phyloP scores from a whole-genome alignment of 352 stramenopile genomes.

The Blastocystis hominis region DNA sequence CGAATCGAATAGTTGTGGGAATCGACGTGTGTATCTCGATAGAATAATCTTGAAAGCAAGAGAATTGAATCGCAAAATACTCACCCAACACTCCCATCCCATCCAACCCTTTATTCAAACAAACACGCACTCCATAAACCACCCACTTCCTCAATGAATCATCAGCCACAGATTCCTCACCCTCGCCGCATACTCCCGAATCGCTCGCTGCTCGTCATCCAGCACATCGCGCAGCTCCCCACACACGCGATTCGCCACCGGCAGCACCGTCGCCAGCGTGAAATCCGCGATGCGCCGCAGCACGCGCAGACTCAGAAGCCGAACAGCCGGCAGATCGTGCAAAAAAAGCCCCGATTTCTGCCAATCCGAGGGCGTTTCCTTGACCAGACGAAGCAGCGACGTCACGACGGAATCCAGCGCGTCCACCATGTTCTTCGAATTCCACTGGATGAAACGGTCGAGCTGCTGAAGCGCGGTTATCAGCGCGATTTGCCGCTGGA shows the following conservation, averaged over 20 bases:
- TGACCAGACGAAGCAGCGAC: not conserved
- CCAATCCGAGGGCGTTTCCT: not conserved
- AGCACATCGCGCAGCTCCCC: not conserved
- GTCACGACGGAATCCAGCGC: not conserved
- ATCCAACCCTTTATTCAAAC: not conserved
- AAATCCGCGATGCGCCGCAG: not conserved
- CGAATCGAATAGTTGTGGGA: too few relatives aligned
- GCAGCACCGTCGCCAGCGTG: not conserved
- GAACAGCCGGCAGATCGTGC: not conserved
- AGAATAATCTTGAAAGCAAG: too few relatives aligned
- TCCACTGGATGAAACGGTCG: not conserved
- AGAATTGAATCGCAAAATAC: too few relatives aligned
- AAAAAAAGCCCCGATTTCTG: not conserved
- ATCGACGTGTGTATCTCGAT: too few relatives aligned
- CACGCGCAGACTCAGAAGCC: not conserved
- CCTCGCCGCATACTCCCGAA: slow-evolving; percentile 31
- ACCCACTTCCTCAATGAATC: not conserved
- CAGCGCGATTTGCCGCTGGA: not conserved
- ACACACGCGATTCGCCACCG: not conserved
- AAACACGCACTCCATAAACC: not conserved
- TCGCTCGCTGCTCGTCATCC: slow-evolving; percentile 2
- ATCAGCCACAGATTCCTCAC: slow-evolving; percentile 43
- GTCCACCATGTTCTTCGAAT: not conserved
- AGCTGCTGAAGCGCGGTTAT: not conserved
- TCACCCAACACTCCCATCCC: too few relatives aligned